Percentiles rank a stretch among this genome's conserved stretches.
Conservation (phyloP, 441 rosid genomes). For the Corymbia citriodora region DNA sequence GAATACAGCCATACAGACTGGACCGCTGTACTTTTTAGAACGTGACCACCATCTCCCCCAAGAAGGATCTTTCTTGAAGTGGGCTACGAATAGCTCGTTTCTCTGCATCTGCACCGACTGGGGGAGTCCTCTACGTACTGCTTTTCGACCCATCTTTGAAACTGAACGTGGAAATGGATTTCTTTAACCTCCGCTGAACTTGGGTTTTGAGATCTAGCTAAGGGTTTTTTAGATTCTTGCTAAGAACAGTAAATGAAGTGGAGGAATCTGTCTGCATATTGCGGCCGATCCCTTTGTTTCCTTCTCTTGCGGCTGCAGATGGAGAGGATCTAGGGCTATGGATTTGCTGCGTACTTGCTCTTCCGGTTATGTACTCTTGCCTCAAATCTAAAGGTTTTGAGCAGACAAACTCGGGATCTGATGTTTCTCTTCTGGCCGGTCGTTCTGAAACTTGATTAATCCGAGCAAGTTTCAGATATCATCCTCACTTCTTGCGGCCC, state of each 20-base stretch:
- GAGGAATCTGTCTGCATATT: neutral
- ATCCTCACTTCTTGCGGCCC: neutral
- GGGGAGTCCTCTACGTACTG: neutral
- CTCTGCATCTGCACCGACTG: neutral
- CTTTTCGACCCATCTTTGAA: neutral
- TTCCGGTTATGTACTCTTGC: neutral
- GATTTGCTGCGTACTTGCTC: neutral
- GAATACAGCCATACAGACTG: neutral
- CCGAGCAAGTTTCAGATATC: neutral
- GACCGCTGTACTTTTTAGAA: neutral
- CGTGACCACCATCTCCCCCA: neutral
- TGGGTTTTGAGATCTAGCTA: neutral
- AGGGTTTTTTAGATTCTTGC: neutral
- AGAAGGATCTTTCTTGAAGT: neutral
- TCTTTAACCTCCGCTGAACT: neutral
- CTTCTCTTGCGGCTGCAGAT: neutral
- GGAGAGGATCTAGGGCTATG: neutral
- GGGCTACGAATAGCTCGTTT: neutral
- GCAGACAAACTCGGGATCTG: neutral
- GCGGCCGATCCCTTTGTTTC: neutral
- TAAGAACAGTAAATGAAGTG: neutral
- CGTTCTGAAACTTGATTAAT: neutral
- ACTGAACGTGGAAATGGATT: neutral
- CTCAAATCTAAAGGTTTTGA: neutral
- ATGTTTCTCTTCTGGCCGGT: neutral